phyloP scores from a whole-genome alignment of 2,329 filamentous ascomycete genomes.

The Camillea tinctor region DNA sequence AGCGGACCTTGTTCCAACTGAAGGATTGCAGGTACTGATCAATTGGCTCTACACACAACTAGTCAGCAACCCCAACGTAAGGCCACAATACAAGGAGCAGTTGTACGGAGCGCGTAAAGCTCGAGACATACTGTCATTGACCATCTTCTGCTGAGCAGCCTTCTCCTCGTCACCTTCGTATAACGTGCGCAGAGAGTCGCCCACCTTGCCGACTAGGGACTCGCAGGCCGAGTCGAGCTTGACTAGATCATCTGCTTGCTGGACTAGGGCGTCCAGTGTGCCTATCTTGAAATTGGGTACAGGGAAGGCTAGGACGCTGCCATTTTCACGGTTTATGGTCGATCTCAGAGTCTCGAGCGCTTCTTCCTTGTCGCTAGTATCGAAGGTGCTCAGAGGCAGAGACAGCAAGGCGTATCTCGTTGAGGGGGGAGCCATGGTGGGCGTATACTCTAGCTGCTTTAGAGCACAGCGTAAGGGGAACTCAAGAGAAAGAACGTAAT shows the following conservation, averaged over 20 bases:
- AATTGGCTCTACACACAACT: constrained; percentile 71
- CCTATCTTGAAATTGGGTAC: constrained; percentile 98
- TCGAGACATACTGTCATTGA: constrained; percentile 77
- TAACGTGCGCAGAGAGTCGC: constrained; percentile 78
- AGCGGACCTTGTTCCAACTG: constrained; percentile 97
- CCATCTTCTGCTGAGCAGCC: constrained; percentile 82
- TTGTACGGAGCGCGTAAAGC: neutral
- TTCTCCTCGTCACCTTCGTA: constrained; percentile 83
- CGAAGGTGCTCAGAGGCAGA: constrained; percentile 82
- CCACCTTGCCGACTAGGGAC: constrained; percentile 81
- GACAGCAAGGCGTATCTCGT: constrained; percentile 84
- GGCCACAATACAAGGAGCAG: constrained; percentile 8
- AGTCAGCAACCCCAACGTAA: constrained; percentile 24
- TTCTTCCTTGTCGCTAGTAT: constrained; percentile 76
- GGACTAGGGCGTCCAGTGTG: constrained; percentile 88
- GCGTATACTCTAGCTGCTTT: neutral
- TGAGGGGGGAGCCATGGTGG: constrained; percentile 35
- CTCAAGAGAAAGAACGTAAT: constrained; percentile 1
- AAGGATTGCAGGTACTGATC: constrained; percentile 90
- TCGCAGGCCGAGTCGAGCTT: constrained; percentile 83
- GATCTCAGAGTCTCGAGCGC: constrained; percentile 73
- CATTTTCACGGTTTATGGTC: constrained; percentile 72
- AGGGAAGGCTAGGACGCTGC: constrained; percentile 71
- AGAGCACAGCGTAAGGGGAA: constrained; percentile 1
- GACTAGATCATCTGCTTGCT: constrained; percentile 90